Percentiles rank a stretch among this genome's conserved stretches.
Conservation (phyloP, 768 basidiomycete species). For the Agrocybe praecox region DNA sequence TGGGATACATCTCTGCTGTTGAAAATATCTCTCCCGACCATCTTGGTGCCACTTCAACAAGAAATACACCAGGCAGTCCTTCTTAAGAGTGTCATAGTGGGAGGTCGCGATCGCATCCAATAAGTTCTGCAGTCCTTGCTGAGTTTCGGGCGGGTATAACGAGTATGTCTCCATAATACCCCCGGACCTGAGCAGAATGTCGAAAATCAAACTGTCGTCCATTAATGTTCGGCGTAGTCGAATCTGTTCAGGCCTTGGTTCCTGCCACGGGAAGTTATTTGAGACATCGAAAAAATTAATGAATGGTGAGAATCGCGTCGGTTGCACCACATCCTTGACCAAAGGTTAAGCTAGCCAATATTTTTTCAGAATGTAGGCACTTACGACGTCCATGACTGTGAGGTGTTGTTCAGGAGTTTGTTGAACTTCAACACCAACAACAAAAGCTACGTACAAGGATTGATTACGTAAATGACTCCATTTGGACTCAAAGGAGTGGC, state of each 20-base stretch:
- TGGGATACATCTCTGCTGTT: constrained; percentile 60
- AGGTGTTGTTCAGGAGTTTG: background rate
- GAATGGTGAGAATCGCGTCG: constrained; percentile 20
- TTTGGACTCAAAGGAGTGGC: no score
- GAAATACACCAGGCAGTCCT: constrained; percentile 80
- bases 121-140: constrained; percentile 52
- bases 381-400: constrained; percentile 12
- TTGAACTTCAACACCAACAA: no score
- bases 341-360: constrained; percentile 1
- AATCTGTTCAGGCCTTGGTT: constrained; percentile 55
- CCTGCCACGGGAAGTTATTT: constrained; percentile 61
- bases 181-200: constrained; percentile 69
- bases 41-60: constrained; percentile 81
- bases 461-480: no score
- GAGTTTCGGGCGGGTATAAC: constrained; percentile 70
- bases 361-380: background rate
- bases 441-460: no score
- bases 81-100: constrained; percentile 74
- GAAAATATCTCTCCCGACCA: constrained; percentile 54
- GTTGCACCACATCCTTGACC: constrained; percentile 20
- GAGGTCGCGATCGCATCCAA: constrained; percentile 63
- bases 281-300: constrained; percentile 55
- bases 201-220: constrained; percentile 70
- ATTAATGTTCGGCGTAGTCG: constrained; percentile 62
- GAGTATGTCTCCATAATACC: constrained; percentile 60